Conservation (phyloP, 768 basidiomycete species). For the Tulasnella sp. region DNA sequence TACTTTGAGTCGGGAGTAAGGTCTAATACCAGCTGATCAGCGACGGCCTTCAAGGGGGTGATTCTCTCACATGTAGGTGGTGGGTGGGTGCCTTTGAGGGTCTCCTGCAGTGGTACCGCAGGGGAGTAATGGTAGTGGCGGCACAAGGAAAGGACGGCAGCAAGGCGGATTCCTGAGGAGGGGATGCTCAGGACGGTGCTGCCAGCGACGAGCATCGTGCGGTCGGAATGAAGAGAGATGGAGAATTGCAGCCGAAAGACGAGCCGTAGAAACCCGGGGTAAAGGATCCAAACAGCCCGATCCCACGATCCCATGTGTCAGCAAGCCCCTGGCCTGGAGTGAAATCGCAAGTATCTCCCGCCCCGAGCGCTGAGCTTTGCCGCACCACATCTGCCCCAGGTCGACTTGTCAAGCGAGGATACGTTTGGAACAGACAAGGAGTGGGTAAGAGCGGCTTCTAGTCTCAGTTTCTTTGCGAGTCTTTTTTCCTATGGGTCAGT, state of each 20-base stretch:
- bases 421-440: too few species aligned
- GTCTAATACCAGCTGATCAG: background rate
- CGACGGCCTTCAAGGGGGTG: too few species aligned
- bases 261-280: background rate
- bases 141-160: background rate
- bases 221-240: background rate
- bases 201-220: background rate
- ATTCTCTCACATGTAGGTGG: background rate
- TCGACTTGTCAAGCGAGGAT: too few species aligned
- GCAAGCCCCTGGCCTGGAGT: too few species aligned
- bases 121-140: background rate
- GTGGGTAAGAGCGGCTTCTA: too few species aligned
- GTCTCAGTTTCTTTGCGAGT: too few species aligned
- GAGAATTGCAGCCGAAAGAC: background rate
- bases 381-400: too few species aligned
- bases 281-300: too few species aligned
- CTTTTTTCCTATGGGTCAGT: background rate
- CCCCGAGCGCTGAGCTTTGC: too few species aligned
- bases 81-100: background rate
- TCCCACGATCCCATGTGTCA: too few species aligned
- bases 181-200: background rate
- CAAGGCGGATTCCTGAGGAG: background rate
- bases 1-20: constrained; percentile 20
- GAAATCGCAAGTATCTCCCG: too few species aligned
- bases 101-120: background rate